A percentile compares a stretch with the other conserved stretches of the same genome.
Conservation (phyloP, 305 asterid genomes). For the Fraxinus nigra region DNA sequence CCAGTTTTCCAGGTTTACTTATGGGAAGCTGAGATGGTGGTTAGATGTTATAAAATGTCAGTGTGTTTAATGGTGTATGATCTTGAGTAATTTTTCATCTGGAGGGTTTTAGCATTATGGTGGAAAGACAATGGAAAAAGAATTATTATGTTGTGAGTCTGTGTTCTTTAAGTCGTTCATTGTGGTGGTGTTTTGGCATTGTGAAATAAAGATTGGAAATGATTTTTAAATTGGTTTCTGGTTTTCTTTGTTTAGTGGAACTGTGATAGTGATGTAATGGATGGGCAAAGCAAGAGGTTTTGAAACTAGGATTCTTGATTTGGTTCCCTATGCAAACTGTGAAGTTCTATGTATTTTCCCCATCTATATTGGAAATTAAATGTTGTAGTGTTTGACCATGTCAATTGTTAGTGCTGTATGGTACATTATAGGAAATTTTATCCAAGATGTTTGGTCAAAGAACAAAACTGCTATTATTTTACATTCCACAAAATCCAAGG, state of each 20-base stretch:
- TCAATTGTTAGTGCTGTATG: background rate
- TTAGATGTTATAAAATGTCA: conserved; percentile 21
- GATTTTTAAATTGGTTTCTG: background rate
- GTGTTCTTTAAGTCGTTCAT: background rate
- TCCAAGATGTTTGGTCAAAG: conserved; percentile 6
- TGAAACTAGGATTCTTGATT: background rate
- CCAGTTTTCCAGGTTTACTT: background rate
- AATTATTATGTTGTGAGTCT: background rate
- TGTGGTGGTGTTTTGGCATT: background rate
- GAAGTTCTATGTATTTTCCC: background rate
- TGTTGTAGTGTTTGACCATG: background rate
- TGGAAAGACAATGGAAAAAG: background rate
- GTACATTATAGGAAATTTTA: background rate
- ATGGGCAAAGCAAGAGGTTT: background rate
- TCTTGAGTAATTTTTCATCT: background rate
- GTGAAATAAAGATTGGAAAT: background rate
- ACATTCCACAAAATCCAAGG: background rate
- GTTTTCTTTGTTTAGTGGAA: background rate
- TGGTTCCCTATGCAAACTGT: background rate
- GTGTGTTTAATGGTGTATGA: conserved; percentile 8
- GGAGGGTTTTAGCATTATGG: background rate
- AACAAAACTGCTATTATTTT: background rate
- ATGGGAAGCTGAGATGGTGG: background rate
- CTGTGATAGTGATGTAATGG: background rate
- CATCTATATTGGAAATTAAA: background rate